Conservation (phyloP, 2,329 filamentous ascomycete genomes). For the Aspergillus versicolor region DNA sequence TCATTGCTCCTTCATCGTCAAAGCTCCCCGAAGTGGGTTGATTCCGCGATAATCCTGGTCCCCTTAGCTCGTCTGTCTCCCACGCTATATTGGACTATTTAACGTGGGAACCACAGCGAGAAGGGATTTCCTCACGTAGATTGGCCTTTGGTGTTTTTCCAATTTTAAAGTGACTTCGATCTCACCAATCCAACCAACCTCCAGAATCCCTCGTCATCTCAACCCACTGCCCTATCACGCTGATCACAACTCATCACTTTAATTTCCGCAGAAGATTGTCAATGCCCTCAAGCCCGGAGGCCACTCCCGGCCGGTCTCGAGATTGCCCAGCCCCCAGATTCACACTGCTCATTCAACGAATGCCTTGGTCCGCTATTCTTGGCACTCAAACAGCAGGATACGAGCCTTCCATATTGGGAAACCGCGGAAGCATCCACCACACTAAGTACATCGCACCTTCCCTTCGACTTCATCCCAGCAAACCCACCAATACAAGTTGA, state of each 20-base stretch:
- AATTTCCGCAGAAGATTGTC: neutral
- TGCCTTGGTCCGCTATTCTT: too few relatives aligned
- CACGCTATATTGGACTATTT: neutral
- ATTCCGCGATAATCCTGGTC: constrained; percentile 9
- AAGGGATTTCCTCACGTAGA: too few relatives aligned
- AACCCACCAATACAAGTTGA: neutral
- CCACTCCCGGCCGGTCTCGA: too few relatives aligned
- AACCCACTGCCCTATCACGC: neutral
- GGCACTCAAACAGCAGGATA: neutral
- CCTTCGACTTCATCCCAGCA: neutral
- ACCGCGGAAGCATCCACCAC: neutral
- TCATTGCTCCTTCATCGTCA: neutral
- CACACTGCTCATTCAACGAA: too few relatives aligned
- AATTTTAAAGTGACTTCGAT: neutral
- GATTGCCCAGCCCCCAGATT: too few relatives aligned
- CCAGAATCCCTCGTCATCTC: neutral
- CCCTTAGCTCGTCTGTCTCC: neutral
- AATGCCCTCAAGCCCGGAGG: too few relatives aligned
- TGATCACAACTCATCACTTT: neutral
- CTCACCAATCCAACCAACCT: neutral
- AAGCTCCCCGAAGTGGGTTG: constrained; percentile 6
- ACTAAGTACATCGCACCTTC: too few relatives aligned
- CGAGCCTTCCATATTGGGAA: neutral
- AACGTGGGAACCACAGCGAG: too few relatives aligned
- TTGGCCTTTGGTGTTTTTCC: too few relatives aligned